These are phyloP conservation scores for Eleusine indica DNA, from an alignment of 176 grass and related monocot species.

Conservation along the genomic window DNA sequence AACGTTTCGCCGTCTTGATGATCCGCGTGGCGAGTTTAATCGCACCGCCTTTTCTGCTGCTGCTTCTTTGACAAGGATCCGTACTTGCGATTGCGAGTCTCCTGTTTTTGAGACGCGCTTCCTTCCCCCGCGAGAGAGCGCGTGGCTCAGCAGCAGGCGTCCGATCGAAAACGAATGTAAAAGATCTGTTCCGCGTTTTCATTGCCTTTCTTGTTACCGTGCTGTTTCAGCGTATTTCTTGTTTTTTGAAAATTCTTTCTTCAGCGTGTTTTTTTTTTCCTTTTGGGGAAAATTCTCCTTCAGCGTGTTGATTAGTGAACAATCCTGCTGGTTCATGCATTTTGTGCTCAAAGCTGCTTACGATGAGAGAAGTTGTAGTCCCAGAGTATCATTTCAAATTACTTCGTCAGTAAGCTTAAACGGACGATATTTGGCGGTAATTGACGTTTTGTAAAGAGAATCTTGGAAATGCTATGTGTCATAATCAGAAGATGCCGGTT, in stretches of 20 bases:
- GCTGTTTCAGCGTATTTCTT: neutral
- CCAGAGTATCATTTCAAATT: no score
- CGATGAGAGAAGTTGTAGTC: no score
- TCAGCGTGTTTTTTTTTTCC: no score
- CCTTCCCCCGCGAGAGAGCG: neutral
- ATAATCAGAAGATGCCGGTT: neutral
- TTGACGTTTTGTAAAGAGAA: neutral
- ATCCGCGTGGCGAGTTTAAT: no score
- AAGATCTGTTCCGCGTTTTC: neutral
- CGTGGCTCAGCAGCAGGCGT: no score
- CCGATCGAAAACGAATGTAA: neutral
- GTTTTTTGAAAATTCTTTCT: no score
- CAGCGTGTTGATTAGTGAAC: neutral
- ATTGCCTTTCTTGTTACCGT: no score
- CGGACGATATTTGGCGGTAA: neutral
- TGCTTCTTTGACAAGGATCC: neutral
- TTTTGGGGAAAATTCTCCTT: neutral
- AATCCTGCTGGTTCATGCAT: neutral
- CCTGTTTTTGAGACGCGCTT: neutral
- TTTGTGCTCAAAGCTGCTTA: neutral
- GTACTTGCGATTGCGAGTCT: neutral
- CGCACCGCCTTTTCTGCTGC: no score
- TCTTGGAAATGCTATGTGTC: neutral
- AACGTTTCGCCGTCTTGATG: neutral
- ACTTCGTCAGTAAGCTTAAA: neutral